phyloP scores from a whole-genome alignment of 2,329 filamentous ascomycete genomes.

The Golovinomyces cichoracearum region DNA sequence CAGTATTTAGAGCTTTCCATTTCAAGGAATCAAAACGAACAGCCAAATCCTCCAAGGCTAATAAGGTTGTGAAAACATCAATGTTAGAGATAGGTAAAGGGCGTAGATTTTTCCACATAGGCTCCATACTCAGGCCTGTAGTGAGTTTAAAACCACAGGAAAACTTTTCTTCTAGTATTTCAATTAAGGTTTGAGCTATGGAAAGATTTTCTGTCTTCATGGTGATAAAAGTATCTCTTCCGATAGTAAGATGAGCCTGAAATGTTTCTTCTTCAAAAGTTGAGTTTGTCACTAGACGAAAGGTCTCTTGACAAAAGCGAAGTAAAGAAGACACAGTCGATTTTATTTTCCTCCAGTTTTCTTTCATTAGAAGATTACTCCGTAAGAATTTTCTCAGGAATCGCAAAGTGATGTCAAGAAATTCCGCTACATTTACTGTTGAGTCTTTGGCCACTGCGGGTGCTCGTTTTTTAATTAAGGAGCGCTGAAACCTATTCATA shows the following conservation, averaged over 20 bases:
- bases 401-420: slow-evolving; percentile 22
- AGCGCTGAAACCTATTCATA: slow-evolving; percentile 35
- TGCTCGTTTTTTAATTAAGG: slow-evolving; percentile 27
- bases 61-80: slow-evolving; percentile 21
- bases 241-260: slow-evolving; percentile 31
- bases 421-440: slow-evolving; percentile 27
- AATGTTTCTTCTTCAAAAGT: slow-evolving; percentile 36
- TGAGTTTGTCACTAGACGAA: slow-evolving; percentile 20
- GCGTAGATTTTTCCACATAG: slow-evolving; percentile 47
- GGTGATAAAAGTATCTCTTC: slow-evolving; percentile 8
- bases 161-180: slow-evolving; percentile 30
- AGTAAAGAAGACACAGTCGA: slow-evolving; percentile 20
- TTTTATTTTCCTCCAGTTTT: slow-evolving; percentile 15
- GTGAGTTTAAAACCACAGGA: slow-evolving; percentile 42
- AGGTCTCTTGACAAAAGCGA: slow-evolving; percentile 30
- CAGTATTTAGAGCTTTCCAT: slow-evolving; percentile 29
- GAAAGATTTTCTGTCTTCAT: background rate
- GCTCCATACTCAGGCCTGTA: slow-evolving; percentile 57
- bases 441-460: slow-evolving; percentile 33
- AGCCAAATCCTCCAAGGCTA: slow-evolving; percentile 29
- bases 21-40: slow-evolving; percentile 32
- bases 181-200: slow-evolving; percentile 2
- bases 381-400: slow-evolving; percentile 21
- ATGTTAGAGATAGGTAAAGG: slow-evolving; percentile 29
- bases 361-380: slow-evolving; percentile 5